phyloP scores from a whole-genome alignment of 306 rosid genomes.

The Ormosia semicastrata region DNA sequence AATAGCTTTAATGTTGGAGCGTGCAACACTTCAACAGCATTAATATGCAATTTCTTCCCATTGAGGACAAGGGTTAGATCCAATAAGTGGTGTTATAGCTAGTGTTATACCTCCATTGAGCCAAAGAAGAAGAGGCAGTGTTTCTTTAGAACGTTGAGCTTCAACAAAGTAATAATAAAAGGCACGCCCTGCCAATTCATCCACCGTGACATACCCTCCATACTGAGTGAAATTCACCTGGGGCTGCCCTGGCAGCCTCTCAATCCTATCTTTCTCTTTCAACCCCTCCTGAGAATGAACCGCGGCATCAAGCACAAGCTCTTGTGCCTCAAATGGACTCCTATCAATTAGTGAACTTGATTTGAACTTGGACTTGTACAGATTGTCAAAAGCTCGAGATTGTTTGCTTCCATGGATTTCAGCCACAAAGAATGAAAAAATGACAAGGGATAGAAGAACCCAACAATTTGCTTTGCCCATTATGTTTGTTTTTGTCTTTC shows the following conservation, averaged over 20 bases:
- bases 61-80: background rate
- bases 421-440: conserved; percentile 25
- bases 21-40: background rate
- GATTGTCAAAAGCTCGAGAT: conserved; percentile 31
- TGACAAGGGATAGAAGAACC: conserved; percentile 19
- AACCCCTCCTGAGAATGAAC: conserved; percentile 47
- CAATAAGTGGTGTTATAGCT: background rate
- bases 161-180: conserved; percentile 75
- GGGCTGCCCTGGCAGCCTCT: conserved; percentile 78
- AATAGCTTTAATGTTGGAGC: background rate
- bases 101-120: conserved; percentile 81
- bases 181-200: conserved; percentile 66
- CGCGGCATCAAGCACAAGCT: background rate
- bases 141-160: conserved; percentile 42
- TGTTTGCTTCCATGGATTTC: conserved; percentile 53
- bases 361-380: conserved; percentile 35
- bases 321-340: conserved; percentile 43
- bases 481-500: conserved; percentile 1
- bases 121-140: conserved; percentile 92
- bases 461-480: conserved; percentile 20
- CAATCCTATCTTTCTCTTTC: conserved; percentile 67
- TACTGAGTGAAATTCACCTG: conserved; percentile 60
- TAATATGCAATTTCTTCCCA: background rate
- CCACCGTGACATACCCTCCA: conserved; percentile 82
- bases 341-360: conserved; percentile 27